Base-by-base conservation (phyloP, 768 basidiomycete genomes). In the Hebeloma cylindrosporum region DNA sequence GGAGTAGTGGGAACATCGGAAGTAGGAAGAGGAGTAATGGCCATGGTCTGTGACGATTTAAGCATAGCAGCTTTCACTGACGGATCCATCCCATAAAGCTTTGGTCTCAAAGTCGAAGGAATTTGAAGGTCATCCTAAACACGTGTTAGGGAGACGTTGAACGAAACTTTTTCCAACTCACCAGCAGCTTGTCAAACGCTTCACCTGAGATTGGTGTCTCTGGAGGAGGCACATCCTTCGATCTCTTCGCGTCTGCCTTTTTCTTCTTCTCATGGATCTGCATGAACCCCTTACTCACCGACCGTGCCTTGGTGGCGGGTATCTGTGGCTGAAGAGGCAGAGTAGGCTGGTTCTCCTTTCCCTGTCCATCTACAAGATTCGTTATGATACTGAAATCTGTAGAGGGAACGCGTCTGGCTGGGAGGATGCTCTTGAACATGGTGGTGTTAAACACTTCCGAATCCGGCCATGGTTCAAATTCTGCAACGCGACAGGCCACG, bases 11-110 rank as follows among this genome's bases (percentile, higher is more conserved):
- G 66, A 17, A 62, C 54, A 25, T 61, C 57, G 13, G 65, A 52
- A 18, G 62, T 57, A 21, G 69, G n/a, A n/a, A n/a, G n/a, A n/a
- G n/a, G 69, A 47, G 65, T 72, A 6, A 70, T 62, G 14, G 74
- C 66, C 61, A 88, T 69, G 20, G 78, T 76, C 22, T 85, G 81
- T 1, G 90, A 91, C 0, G 89, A 90, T 60, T 88, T 91, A 44
- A 95, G 71, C 88, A 95, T 93, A 9, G 88, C 88, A 4, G 88
- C 90, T 61, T 95, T 95, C 38, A 95, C 87, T 1, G 85, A 81
- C 0, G 83, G 68, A 45, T 94, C 89, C 79, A 95, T 89, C 11
- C 80, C 81, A 36, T 73, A 72, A 13, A 94, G 78, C 64, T 91
- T 90, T 1, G 83, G 84, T 6, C 92, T 78, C 17, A 93, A 69